These are phyloP conservation scores for Gentiana straminea DNA, from an alignment of 257 asterid species.

Conservation along the genomic window DNA sequence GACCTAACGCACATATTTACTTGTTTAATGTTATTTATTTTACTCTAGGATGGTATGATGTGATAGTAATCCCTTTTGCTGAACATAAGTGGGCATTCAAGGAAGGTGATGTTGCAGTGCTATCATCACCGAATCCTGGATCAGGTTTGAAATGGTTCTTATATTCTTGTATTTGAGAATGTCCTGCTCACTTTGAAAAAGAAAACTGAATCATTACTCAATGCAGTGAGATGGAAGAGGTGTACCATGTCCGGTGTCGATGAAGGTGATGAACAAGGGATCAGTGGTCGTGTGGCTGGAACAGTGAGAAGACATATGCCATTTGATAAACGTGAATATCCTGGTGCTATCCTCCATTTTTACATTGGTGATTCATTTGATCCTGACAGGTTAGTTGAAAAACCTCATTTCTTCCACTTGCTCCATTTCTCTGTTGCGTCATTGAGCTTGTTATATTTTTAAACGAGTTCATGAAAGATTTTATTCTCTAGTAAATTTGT, in stretches of 20 bases:
- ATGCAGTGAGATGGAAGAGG: constrained; percentile 63
- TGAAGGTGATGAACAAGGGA: constrained; percentile 65
- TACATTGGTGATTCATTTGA: constrained; percentile 85
- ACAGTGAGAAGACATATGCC: constrained; percentile 92
- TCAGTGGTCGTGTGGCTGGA: constrained; percentile 88
- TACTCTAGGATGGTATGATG: constrained; percentile 90
- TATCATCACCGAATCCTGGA: constrained; percentile 88
- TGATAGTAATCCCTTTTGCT: constrained; percentile 54
- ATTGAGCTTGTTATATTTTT: too few relatives aligned
- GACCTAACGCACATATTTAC: too few relatives aligned
- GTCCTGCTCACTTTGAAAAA: constrained; percentile 4
- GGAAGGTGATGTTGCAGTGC: constrained; percentile 99
- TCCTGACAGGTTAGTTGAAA: constrained; percentile 48
- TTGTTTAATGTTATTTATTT: constrained; percentile 1
- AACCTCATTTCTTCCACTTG: not conserved
- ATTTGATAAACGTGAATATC: constrained; percentile 76
- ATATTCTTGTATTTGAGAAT: not conserved
- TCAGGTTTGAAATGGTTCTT: constrained; percentile 39
- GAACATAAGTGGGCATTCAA: constrained; percentile 87
- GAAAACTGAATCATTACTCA: constrained; percentile 1
- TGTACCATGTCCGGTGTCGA: constrained; percentile 37
- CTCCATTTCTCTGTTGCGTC: too few relatives aligned
- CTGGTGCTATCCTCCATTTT: constrained; percentile 89
- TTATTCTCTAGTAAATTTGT: not conserved
- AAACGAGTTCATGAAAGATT: not conserved